phyloP scores from a whole-genome alignment of 2,329 filamentous ascomycete species.

The Chaetomiaceae sp. region DNA sequence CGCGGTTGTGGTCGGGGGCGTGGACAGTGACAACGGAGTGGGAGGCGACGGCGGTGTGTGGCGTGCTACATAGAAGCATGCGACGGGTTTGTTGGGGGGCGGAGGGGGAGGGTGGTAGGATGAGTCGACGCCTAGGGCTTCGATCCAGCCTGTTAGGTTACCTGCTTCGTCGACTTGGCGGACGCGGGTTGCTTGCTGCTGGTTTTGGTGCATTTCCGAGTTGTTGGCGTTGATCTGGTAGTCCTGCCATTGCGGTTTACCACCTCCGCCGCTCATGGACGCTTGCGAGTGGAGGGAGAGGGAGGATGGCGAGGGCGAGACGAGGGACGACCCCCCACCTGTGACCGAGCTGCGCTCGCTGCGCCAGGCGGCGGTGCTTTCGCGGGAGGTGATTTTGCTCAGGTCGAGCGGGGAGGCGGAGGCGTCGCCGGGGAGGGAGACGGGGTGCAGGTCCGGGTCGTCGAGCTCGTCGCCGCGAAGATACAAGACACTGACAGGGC shows the following conservation, averaged over 20 bases:
- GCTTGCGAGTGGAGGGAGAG: slow-evolving; percentile 57
- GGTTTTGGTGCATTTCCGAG: slow-evolving; percentile 28
- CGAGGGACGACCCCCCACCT: slow-evolving; percentile 48
- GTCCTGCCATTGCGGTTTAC: slow-evolving; percentile 51
- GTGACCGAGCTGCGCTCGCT: slow-evolving; percentile 56
- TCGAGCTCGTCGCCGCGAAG: slow-evolving; percentile 72
- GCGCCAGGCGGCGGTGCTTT: slow-evolving; percentile 47
- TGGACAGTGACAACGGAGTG: too few relatives aligned
- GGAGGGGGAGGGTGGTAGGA: slow-evolving; percentile 68
- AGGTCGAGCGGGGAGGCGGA: slow-evolving; percentile 40
- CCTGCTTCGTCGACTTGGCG: slow-evolving; percentile 56
- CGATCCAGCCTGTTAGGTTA: slow-evolving; percentile 76
- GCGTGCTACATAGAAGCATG: slow-evolving; percentile 79
- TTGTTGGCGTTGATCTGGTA: slow-evolving; percentile 43
- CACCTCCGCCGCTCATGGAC: slow-evolving; percentile 42
- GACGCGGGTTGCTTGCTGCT: slow-evolving; percentile 45
- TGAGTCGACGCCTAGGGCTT: slow-evolving; percentile 84
- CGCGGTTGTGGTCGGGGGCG: too few relatives aligned
- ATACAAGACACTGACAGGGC: slow-evolving; percentile 73
- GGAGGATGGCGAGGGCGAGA: slow-evolving; percentile 64
- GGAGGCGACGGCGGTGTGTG: slow-evolving; percentile 42
- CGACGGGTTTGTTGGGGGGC: slow-evolving; percentile 67
- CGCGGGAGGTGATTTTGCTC: slow-evolving; percentile 47
- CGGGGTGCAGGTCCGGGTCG: slow-evolving; percentile 74
- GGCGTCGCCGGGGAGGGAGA: slow-evolving; percentile 65